Conservation (phyloP, 1,284 basidiomycete genomes). For the Somion occarium region DNA sequence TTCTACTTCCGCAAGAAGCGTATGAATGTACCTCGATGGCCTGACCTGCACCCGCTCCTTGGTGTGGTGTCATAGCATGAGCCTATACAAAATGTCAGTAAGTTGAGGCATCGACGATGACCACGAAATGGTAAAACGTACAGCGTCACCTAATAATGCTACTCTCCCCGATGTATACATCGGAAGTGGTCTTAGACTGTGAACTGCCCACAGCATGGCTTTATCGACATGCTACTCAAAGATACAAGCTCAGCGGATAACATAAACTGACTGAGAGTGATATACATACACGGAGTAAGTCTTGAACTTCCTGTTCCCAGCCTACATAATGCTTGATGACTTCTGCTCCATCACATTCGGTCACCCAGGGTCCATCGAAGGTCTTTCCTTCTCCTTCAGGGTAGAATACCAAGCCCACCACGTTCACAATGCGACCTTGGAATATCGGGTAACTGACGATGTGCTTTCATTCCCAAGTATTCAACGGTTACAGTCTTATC, state of each 20-base stretch:
- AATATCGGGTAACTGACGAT: constrained; percentile 23
- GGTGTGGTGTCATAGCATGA: constrained; percentile 31
- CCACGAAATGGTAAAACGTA: no score
- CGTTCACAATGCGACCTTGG: constrained; percentile 20
- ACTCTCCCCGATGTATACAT: constrained; percentile 20
- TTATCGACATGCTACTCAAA: constrained; percentile 25
- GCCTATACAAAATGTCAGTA: no score
- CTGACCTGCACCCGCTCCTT: constrained; percentile 31
- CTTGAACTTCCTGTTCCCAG: constrained; percentile 23
- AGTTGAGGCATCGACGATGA: no score
- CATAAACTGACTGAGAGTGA: background rate
- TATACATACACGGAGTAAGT: constrained; percentile 23
- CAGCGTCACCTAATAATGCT: constrained; percentile 28
- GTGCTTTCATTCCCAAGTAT: constrained; percentile 13
- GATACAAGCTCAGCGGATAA: no score
- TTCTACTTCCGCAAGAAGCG: background rate
- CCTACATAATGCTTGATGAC: constrained; percentile 13
- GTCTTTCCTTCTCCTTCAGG: constrained; percentile 17
- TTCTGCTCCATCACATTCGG: constrained; percentile 15
- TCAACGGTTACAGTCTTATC: background rate
- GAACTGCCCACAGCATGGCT: constrained; percentile 29
- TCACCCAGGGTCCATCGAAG: constrained; percentile 19
- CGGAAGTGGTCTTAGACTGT: constrained; percentile 23
- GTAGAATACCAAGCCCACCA: constrained; percentile 17
- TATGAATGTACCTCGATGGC: constrained; percentile 26